These are phyloP conservation scores for Candida incommunis DNA, from an alignment of 805 yeast genomes.

Conservation along the genomic window DNA sequence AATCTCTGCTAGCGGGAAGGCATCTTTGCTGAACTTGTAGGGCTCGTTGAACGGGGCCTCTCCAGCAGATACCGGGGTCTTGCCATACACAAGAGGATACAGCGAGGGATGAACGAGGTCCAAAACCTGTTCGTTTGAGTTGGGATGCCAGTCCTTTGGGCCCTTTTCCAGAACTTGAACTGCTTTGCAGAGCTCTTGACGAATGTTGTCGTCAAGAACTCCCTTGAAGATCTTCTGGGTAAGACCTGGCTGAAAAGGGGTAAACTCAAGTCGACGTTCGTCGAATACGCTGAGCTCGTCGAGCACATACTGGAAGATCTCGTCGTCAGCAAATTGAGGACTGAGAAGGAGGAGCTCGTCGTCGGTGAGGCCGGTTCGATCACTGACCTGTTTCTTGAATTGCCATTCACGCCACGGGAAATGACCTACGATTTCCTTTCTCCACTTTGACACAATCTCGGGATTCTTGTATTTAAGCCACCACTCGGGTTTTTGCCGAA, in stretches of 20 bases:
- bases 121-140: constrained; percentile 23
- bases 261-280: constrained; percentile 4
- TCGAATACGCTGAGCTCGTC: constrained; percentile 23
- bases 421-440: constrained; percentile 12
- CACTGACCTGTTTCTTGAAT: not conserved
- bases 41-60: not conserved
- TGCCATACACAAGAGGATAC: constrained; percentile 23
- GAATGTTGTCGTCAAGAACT: not conserved
- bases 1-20: constrained; percentile 2
- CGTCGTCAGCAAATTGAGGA: constrained; percentile 8
- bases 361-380: not conserved
- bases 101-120: constrained; percentile 31
- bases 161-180: constrained; percentile 2
- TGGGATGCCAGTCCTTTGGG: constrained; percentile 25
- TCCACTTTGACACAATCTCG: constrained; percentile 19
- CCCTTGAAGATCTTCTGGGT: not conserved
- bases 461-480: constrained; percentile 14
- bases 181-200: not conserved
- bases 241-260: not conserved
- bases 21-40: not conserved
- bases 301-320: constrained; percentile 16
- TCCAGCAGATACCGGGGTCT: constrained; percentile 13
- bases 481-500: constrained; percentile 22
- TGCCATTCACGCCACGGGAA: constrained; percentile 1
- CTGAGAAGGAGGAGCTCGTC: not conserved